Base-by-base conservation (phyloP, 208 protist genomes). In the Trypanosoma mega region DNA sequence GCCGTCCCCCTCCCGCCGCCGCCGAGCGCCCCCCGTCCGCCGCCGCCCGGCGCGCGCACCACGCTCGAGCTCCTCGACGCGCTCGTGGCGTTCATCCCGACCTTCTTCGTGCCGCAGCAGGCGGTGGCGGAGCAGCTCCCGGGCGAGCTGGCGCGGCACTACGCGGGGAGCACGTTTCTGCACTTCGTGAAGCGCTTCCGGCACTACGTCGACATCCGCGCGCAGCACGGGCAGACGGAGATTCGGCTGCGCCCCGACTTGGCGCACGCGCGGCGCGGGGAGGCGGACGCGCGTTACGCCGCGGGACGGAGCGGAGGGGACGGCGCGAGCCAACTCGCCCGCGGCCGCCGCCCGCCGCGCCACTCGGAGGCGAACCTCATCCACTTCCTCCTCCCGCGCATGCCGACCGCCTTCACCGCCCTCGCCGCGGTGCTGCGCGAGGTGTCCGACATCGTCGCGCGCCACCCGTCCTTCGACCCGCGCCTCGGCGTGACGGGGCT, bases 351-450 rank as follows among this genome's bases (percentile, higher is more conserved):
- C 30, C 85, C 85, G 12, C 81, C 88, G 23, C 80, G 83, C 21
- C 82, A 91, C 63, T 89, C 85, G 2, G 85, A 94, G 37, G 85
- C 80, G 30, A 85, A 89, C 51, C 64, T 94, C 23, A 78, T 94
- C 39, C 44, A 72, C 26, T 56, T 85, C 33, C 50, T 94, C 3
- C 56, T 81, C 1, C 82, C 88, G 9, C 74, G 63, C n/a, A 73
- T 91, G 26, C 84, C 89, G 7, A 82, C 59, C 26, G 57, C 33
- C 27, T 95, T 74, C 59, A 87, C 78, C 1, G 59, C 82, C 6
- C 60, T 96, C 9, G 70, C 85, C 23, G 74, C 78, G 20, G 76
- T 96, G 46, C 50, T 96, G 52, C 75, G 78, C 30, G 82, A 92
- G n/a, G 75, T 93, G 4, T 80, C 85, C 20, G 77, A 85, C 39